Percentiles rank a stretch among this genome's conserved stretches.
Evolutionary conservation across 2,329 filamentous ascomycete species (phyloP).

Genomic region (Monilinia vaccinii-corymbosi): DNA sequence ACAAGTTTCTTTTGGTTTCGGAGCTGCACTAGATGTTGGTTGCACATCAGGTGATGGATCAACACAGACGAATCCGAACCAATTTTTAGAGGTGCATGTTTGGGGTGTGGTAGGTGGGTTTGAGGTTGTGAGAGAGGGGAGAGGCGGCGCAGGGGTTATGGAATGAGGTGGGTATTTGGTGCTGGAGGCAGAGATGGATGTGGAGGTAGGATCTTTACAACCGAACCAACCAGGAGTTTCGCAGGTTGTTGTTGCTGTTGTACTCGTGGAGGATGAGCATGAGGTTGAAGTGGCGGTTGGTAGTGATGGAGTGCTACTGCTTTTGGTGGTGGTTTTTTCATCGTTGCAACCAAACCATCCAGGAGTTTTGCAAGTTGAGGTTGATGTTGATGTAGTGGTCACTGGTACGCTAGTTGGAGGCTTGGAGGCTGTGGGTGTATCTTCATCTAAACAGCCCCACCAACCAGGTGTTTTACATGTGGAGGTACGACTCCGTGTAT

Average conservation of each 20-base stretch:
- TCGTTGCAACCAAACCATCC: constrained; percentile 43
- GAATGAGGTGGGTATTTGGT: constrained; percentile 27
- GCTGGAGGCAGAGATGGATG: constrained; percentile 23
- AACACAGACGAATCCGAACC: constrained; percentile 26
- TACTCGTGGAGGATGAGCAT: constrained; percentile 6
- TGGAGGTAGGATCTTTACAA: constrained; percentile 40
- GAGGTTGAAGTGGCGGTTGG: constrained; percentile 5
- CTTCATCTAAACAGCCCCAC: constrained; percentile 46
- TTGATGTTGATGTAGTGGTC: constrained; percentile 20
- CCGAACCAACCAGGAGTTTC: constrained; percentile 37
- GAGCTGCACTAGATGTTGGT: constrained; percentile 12
- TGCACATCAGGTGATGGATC: constrained; percentile 21
- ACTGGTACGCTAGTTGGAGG: constrained; percentile 18
- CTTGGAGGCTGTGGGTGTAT: constrained; percentile 21
- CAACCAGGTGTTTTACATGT: constrained; percentile 89
- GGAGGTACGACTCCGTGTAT: constrained; percentile 63
- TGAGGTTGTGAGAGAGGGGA: constrained; percentile 16
- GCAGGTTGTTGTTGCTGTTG: constrained; percentile 29
- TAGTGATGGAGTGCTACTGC: constrained; percentile 22
- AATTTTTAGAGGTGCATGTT: constrained; percentile 23
- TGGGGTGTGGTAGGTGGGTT: constrained; percentile 18
- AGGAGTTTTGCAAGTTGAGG: constrained; percentile 34
- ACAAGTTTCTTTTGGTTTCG: constrained; percentile 17
- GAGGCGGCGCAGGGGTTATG: constrained; percentile 30
- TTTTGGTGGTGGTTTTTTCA: constrained; percentile 35